Evolutionary conservation across 2,329 filamentous ascomycete species (phyloP), one percentile per base, ranked within the genome.

Genomic region (Colletotrichum higginsianum): DNA sequence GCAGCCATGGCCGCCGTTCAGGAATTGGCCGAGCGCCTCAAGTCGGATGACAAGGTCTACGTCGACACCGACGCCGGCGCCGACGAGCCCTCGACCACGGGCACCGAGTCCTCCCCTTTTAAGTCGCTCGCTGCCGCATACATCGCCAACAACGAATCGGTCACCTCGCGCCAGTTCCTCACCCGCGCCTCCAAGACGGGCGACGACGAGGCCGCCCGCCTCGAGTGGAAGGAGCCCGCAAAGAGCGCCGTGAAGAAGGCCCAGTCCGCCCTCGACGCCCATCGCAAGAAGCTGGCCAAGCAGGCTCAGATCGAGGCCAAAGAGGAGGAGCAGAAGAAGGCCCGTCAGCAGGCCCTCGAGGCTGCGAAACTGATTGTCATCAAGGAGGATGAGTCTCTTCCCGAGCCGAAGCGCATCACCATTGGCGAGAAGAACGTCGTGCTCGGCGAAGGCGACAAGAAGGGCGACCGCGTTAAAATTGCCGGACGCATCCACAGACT

Each of bases 221-320:
- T 92, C 74, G 88, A 90, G 76, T 98, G 92, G 93, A 96, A 95
- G 84, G 91, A 92, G 66, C 92, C 91, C 23, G 92, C 93, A 72
- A 97, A 96, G 86, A 93, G 92, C 72, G 94, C 94, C 26, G 82
- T 94, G 79, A 98, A 97, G 87, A 97, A 97, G 84, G 93, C 92
- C 4, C 90, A 90, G 84, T 91, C 91, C 81, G 90, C 91, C 74
- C 90, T 90, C 75, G 93, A 94, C 75, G 87, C 88, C 74, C 90
- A 94, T 82, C 93, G 94, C 88, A 95, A 94, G 88, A 97, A 97
- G 87, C 88, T 92, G 55, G 89, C 89, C 76, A 95, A 94, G 84
- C 93, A 93, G 81, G 88, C 92, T 76, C 92, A 95, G 79, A 84
- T 90, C 74, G 92, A 91, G 66, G 90, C 92, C 56, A 88, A 91